phyloP scores from a whole-genome alignment of 768 basidiomycete genomes.

The Tricholoma sp. region DNA sequence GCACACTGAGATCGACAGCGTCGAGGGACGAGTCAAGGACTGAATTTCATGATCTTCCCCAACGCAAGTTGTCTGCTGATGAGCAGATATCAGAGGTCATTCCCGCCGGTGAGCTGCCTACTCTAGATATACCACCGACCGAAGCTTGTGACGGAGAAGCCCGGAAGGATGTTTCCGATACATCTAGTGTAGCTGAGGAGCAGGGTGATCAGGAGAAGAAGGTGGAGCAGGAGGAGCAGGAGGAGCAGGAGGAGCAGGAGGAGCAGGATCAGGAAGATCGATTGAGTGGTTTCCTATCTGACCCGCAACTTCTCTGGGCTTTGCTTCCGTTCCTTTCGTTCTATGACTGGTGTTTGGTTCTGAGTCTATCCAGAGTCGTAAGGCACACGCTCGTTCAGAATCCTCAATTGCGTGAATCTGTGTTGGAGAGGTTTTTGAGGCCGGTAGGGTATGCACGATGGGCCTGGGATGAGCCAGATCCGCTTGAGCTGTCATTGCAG shows the following conservation, averaged over 20 bases:
- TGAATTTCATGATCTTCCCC: neutral
- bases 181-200: conserved; percentile 21
- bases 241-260: conserved; percentile 20
- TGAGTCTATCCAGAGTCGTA: conserved; percentile 50
- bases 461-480: conserved; percentile 56
- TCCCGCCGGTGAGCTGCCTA: neutral
- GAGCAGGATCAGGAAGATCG: conserved; percentile 20
- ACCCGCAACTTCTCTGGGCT: conserved; percentile 44
- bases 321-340: conserved; percentile 66
- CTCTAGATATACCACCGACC: neutral
- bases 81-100: neutral
- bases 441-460: conserved; percentile 74
- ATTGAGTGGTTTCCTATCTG: conserved; percentile 49
- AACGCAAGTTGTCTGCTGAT: neutral
- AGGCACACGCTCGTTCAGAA: conserved; percentile 44
- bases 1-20: neutral
- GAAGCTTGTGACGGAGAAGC: conserved; percentile 15
- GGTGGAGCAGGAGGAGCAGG: conserved; percentile 15
- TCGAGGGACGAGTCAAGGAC: neutral
- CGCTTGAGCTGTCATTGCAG: conserved; percentile 56
- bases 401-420: conserved; percentile 50
- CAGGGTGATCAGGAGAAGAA: conserved; percentile 17
- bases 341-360: conserved; percentile 64
- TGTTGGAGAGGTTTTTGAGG: conserved; percentile 63
- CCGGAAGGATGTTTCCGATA: conserved; percentile 31